Percentiles rank a stretch among this genome's conserved stretches.
These are phyloP conservation scores for Herpetospermum pedunculosum DNA, from an alignment of 306 rosid genomes.

Conservation along the genomic window DNA sequence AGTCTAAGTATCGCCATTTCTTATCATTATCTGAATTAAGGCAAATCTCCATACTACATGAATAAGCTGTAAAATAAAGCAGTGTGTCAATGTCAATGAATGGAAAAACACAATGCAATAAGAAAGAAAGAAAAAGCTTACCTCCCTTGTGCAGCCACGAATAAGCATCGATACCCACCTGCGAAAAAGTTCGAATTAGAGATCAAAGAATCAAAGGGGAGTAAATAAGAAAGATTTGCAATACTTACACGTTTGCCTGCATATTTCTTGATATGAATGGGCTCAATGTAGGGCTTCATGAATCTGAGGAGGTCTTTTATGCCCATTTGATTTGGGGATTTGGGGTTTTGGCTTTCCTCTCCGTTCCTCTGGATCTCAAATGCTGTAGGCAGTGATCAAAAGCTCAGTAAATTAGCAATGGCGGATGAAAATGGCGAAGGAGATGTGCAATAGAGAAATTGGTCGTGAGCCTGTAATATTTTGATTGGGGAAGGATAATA, in stretches of 20 bases:
- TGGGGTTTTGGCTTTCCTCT: not conserved
- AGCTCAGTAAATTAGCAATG: not conserved
- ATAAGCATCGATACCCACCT: conserved; percentile 98
- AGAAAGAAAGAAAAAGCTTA: conserved; percentile 3
- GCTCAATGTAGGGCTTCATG: conserved; percentile 65
- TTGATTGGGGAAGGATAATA: no score
- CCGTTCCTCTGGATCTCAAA: not conserved
- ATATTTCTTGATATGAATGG: conserved; percentile 55
- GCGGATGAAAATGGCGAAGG: no score
- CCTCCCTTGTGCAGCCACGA: conserved; percentile 99
- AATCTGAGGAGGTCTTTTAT: conserved; percentile 94
- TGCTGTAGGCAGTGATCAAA: not conserved
- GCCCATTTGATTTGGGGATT: conserved; percentile 36
- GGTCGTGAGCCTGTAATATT: no score
- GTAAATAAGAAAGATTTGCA: not conserved
- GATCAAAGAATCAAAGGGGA: not conserved
- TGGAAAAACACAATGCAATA: not conserved
- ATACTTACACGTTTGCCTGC: conserved; percentile 64
- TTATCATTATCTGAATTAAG: conserved; percentile 45
- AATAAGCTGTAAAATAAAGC: conserved; percentile 50
- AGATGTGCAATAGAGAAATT: no score
- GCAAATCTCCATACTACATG: conserved; percentile 92
- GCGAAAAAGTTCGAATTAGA: conserved; percentile 3
- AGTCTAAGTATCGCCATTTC: conserved; percentile 61
- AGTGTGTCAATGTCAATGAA: not conserved